phyloP scores from a whole-genome alignment of 2,329 filamentous ascomycete species.

The Diaporthe helianthi region DNA sequence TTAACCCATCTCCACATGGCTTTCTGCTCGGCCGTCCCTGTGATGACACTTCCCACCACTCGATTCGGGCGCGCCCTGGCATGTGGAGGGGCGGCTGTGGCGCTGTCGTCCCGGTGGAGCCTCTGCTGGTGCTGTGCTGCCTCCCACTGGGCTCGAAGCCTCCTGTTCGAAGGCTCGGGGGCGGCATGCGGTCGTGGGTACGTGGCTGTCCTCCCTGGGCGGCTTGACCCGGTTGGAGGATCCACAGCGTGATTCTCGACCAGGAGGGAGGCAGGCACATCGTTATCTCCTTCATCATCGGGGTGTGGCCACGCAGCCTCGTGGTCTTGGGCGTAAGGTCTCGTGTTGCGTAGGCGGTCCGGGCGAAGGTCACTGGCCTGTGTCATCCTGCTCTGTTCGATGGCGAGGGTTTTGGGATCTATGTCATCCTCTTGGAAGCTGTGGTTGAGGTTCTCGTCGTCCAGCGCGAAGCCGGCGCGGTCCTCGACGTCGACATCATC shows the following conservation, averaged over 20 bases:
- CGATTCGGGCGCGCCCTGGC: constrained; percentile 42
- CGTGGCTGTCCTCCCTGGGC: constrained; percentile 37
- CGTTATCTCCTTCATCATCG: constrained; percentile 63
- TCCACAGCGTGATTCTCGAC: constrained; percentile 59
- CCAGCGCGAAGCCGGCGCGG: constrained; percentile 51
- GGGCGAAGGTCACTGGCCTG: constrained; percentile 16
- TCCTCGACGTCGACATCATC: constrained; percentile 51
- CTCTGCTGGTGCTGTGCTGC: constrained; percentile 58
- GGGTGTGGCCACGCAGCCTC: constrained; percentile 41
- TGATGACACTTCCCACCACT: constrained; percentile 39
- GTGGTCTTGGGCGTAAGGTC: not conserved
- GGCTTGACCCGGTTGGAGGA: constrained; percentile 34
- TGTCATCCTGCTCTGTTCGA: constrained; percentile 55
- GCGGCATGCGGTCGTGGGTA: constrained; percentile 40
- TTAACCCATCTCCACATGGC: constrained; percentile 95
- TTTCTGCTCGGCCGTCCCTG: constrained; percentile 66
- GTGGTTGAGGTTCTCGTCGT: constrained; percentile 61
- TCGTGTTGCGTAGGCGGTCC: constrained; percentile 35
- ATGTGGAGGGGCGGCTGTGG: constrained; percentile 35
- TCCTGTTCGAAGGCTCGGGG: constrained; percentile 52
- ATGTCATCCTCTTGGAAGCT: constrained; percentile 59
- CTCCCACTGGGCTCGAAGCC: constrained; percentile 61
- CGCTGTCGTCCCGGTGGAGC: constrained; percentile 51
- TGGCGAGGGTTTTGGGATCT: constrained; percentile 50
- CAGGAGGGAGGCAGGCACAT: constrained; percentile 69